Conservation (phyloP, 495 filamentous ascomycete genomes). For the Amorphotheca resinae region DNA sequence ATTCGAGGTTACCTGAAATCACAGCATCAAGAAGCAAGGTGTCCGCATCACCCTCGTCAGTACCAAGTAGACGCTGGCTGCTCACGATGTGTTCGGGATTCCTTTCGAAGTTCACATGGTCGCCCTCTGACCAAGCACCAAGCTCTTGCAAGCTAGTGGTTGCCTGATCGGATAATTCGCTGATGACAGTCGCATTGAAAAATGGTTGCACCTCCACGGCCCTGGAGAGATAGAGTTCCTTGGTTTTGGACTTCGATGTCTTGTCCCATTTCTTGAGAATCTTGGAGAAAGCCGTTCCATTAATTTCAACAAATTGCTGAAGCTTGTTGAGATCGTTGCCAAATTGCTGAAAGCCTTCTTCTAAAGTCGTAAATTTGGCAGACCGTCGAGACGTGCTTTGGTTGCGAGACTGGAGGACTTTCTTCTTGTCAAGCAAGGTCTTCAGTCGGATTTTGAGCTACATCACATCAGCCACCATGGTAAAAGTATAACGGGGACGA, state of each 20-base stretch:
- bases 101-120: conserved; percentile 69
- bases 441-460: conserved; percentile 87
- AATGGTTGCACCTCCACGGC: conserved; percentile 96
- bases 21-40: conserved; percentile 80
- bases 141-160: conserved; percentile 86
- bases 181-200: conserved; percentile 93
- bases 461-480: not conserved
- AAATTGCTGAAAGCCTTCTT: conserved; percentile 95
- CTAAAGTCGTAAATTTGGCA: conserved; percentile 80
- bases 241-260: conserved; percentile 96
- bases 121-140: conserved; percentile 92
- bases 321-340: conserved; percentile 92
- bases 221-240: conserved; percentile 89
- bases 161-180: conserved; percentile 89
- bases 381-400: conserved; percentile 67
- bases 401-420: conserved; percentile 65
- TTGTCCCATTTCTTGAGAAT: conserved; percentile 99
- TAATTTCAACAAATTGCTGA: conserved; percentile 96
- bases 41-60: conserved; percentile 78
- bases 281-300: conserved; percentile 93
- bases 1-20: conserved; percentile 55
- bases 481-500: not conserved
- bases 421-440: conserved; percentile 90
- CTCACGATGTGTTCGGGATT: conserved; percentile 51
- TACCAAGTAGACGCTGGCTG: conserved; percentile 48